Base-by-base conservation (phyloP, 257 asterid species). In the Avicennia marina region DNA sequence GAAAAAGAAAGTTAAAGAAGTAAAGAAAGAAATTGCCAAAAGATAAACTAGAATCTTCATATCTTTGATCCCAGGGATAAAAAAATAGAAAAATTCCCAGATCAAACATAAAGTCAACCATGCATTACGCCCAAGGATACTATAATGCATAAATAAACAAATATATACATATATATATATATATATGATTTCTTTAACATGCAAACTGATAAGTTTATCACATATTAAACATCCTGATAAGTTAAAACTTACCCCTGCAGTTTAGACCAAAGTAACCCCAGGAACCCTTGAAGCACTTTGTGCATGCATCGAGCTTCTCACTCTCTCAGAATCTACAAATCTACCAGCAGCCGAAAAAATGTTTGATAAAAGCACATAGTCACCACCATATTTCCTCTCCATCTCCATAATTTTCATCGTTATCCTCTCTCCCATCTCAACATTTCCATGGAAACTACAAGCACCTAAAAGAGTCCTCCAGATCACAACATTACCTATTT, bases 391-490 rank as follows among this genome's bases (percentile, higher is more conserved):
- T 56, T 72, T 72, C 48, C 63, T 77, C 65, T 86, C 82, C 70
- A 78, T 20, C 75, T 80, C 81, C 85, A 78, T 74, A 8, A 84
- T 62, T 54, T 72, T 80, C 39, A 56, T 51, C 15, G 74, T 73
- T 21, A 84, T 81, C 56, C 85, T 68, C 75, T 80, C 85, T 1
- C 93, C 96, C 66, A 74, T 64, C 72, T 80, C 84, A 51, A 79
- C 83, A 53, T 87, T 70, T 6, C 84, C 88, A 57, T 83, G 86
- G 44, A 81, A 75, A 50, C 86, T 79, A 72, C 94, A 86, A 43
- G 95, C 85, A 6, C 93, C 94, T 49, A 87, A 72, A 25, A 87
- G 78, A 3, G 87, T 84, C 75, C 96, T 82, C 96, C 93, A 87
- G 3, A 80, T 58, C 66, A 84, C 82, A 32, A 70, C 84, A 64